Conservation (phyloP, 1,284 basidiomycete species). For the Papiliotrema fonsecae region DNA sequence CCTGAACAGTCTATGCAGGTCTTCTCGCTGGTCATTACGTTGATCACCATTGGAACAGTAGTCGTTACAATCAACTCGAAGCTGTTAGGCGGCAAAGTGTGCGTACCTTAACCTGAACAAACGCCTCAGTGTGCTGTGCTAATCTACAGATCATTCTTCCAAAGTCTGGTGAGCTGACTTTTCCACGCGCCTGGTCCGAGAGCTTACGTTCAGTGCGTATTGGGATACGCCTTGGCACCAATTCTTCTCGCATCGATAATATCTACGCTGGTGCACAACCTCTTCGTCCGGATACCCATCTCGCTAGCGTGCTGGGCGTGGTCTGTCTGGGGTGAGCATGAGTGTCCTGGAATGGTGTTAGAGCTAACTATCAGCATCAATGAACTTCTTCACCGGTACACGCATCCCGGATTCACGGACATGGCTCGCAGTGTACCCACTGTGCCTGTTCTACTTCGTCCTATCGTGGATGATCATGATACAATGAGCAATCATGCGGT, state of each 20-base stretch:
- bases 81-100: conserved; percentile 93
- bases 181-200: background rate
- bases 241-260: conserved; percentile 82
- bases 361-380: conserved; percentile 60
- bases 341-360: background rate
- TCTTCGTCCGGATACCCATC: conserved; percentile 79
- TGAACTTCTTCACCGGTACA: conserved; percentile 90
- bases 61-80: conserved; percentile 90
- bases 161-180: conserved; percentile 57
- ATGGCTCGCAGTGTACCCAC: conserved; percentile 84
- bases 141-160: conserved; percentile 79
- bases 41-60: conserved; percentile 81
- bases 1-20: conserved; percentile 74
- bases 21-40: conserved; percentile 86
- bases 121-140: background rate
- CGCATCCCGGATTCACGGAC: conserved; percentile 83
- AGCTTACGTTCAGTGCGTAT: conserved; percentile 56
- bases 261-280: conserved; percentile 74
- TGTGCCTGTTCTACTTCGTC: conserved; percentile 58
- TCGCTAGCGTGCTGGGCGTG: conserved; percentile 82
- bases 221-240: conserved; percentile 86
- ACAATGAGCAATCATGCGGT: too few relatives aligned
- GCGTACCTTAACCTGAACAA: conserved; percentile 37
- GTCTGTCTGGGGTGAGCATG: conserved; percentile 83
- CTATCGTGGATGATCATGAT: conserved; percentile 93